Percentiles rank a stretch among this genome's conserved stretches.
phyloP scores from a whole-genome alignment of 208 protist species.

The Zelonia costaricensis region DNA sequence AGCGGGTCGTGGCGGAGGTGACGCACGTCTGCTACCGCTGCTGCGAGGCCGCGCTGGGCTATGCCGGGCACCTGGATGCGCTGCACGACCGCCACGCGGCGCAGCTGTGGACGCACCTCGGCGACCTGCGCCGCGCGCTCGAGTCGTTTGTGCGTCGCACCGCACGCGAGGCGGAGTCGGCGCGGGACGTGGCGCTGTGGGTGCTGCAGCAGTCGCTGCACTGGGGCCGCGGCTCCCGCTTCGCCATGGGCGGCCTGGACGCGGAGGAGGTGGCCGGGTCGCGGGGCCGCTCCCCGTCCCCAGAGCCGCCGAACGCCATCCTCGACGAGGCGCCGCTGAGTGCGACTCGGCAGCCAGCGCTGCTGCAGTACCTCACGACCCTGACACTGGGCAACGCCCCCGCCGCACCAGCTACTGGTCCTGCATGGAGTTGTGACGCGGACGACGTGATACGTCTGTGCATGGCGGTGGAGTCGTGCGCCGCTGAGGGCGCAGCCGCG shows the following conservation, averaged over 20 bases:
- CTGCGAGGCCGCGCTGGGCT: conserved; percentile 32
- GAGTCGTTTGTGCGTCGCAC: conserved; percentile 41
- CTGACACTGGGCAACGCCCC: background rate
- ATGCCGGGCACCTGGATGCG: conserved; percentile 9
- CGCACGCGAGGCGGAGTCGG: conserved; percentile 34
- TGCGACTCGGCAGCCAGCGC: conserved; percentile 22
- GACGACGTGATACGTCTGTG: background rate
- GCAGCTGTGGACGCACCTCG: conserved; percentile 15
- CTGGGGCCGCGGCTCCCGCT: conserved; percentile 21
- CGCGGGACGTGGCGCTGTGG: conserved; percentile 54
- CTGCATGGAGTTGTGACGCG: background rate
- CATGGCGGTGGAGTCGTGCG: background rate
- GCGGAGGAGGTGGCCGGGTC: conserved; percentile 9
- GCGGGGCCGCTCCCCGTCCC: conserved; percentile 13
- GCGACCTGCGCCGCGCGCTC: conserved; percentile 36
- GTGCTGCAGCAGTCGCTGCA: conserved; percentile 47
- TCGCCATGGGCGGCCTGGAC: conserved; percentile 1
- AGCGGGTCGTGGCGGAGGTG: conserved; percentile 16
- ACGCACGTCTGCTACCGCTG: conserved; percentile 37
- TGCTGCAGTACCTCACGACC: conserved; percentile 1
- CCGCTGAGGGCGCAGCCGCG: no score
- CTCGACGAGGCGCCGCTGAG: conserved; percentile 33
- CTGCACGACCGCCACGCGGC: background rate
- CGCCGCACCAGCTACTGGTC: no score
- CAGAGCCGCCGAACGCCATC: conserved; percentile 11